Base-by-base conservation (phyloP, 1,284 basidiomycete genomes). In the Cutaneotrichosporon cutaneum region DNA sequence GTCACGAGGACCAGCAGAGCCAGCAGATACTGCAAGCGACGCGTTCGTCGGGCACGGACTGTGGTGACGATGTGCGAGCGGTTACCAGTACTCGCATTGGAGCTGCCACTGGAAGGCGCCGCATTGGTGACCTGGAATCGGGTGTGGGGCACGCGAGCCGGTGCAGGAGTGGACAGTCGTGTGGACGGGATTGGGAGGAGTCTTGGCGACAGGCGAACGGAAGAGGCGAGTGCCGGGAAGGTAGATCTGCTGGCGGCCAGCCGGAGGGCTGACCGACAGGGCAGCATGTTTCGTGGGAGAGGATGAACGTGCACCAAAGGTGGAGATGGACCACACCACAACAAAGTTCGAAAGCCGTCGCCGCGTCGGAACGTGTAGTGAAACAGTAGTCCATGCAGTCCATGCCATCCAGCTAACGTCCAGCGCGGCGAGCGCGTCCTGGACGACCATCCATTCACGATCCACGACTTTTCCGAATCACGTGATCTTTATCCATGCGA, bases 1-100 rank as follows among this genome's bases (percentile, higher is more conserved):
- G 75, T 62, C 53, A 77, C 36, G 24, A 66, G 60, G 21, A 79
- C 68, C 44, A 71, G 56, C 42, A 74, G 50, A 8, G 72, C 64
- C 2, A 72, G 53, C 2, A 47, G 24, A 21, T 39, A 36, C 22
- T 26, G 52, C 11, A 54, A 4, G 4, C 52, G 52, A 13, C 48
- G 26, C 16, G 26, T 51, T 4, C 48, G 48, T 4, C 48, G 9
- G 6, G 45, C 45, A 4, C 24, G 45, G 10, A 14, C 45, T 4
- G 18, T 5, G 18, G 18, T n/a, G 39, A 42, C 39, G 18, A n/a
- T 9, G 8, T 18, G 39, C 11, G 36, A 14, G 18, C 18, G 16
- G 39, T 7, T 42, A n/a, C 39, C 16, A 9, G 16, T 9, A 18
- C 39, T n/a, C 6, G 39, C 39, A 42, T 42, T 42, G 39, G 39